These are phyloP conservation scores for Thalassiosira profunda DNA, from an alignment of 108 stramenopile species.

Conservation along the genomic window DNA sequence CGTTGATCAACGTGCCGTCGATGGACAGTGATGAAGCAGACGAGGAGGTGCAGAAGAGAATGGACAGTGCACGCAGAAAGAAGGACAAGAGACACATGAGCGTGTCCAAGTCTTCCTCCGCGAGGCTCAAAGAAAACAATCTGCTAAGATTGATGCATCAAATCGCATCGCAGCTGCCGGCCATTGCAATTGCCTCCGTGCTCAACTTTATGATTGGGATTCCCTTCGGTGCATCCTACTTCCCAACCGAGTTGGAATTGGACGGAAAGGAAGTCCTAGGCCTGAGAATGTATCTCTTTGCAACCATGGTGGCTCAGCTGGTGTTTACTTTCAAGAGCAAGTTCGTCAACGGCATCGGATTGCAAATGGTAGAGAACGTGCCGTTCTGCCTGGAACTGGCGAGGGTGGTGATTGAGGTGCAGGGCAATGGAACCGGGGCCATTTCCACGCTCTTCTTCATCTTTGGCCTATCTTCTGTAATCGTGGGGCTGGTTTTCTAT, in stretches of 20 bases:
- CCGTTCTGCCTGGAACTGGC: constrained; percentile 73
- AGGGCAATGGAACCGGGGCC: constrained; percentile 61
- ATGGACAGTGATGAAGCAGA: constrained; percentile 3
- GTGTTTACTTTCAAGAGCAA: constrained; percentile 56
- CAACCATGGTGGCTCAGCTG: constrained; percentile 64
- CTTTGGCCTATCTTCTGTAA: constrained; percentile 64
- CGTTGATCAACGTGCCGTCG: neutral
- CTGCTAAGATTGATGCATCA: neutral
- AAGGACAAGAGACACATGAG: neutral
- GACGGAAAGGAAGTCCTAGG: constrained; percentile 74
- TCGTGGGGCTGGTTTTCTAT: constrained; percentile 69
- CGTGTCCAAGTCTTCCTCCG: too few relatives aligned
- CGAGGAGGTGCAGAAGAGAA: neutral
- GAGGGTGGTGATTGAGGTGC: constrained; percentile 51
- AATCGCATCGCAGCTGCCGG: constrained; percentile 42
- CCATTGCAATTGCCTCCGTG: constrained; percentile 37
- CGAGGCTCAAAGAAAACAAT: neutral
- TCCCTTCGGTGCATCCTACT: constrained; percentile 74
- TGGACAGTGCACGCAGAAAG: neutral
- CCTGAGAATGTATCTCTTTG: constrained; percentile 72
- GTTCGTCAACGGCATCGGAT: constrained; percentile 63
- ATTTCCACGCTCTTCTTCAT: constrained; percentile 75
- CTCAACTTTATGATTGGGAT: constrained; percentile 73
- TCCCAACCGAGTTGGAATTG: constrained; percentile 64
- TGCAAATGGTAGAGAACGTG: constrained; percentile 88